Evolutionary conservation across 1,139 yeast species (phyloP).

Genomic region (Zygoascus sp.): DNA sequence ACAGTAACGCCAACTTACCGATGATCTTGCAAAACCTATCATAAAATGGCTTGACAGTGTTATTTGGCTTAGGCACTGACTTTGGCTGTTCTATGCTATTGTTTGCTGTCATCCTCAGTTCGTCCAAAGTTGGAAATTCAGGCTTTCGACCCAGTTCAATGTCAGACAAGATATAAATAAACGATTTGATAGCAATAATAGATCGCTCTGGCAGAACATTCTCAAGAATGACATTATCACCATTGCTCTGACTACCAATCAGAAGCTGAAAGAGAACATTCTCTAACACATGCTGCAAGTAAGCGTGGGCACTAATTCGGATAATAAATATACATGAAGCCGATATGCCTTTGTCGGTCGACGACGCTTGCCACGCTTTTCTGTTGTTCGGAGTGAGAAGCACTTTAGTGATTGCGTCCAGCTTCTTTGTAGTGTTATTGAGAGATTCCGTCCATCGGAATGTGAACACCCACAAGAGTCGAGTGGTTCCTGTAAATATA

Average conservation of each 20-base stretch:
- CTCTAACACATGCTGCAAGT: slow-evolving; percentile 74
- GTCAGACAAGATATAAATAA: slow-evolving; percentile 64
- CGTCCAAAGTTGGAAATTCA: slow-evolving; percentile 55
- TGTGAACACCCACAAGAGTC: slow-evolving; percentile 84
- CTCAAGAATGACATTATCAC: slow-evolving; percentile 46
- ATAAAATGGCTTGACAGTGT: slow-evolving; percentile 41
- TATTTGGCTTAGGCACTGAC: slow-evolving; percentile 19
- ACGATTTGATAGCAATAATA: slow-evolving; percentile 65
- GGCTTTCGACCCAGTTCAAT: slow-evolving; percentile 56
- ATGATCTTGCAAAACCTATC: slow-evolving; percentile 71
- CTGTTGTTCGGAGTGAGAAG: slow-evolving; percentile 44
- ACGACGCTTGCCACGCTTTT: slow-evolving; percentile 58
- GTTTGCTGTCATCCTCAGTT: slow-evolving; percentile 12
- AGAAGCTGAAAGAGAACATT: slow-evolving; percentile 59
- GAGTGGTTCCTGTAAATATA: slow-evolving; percentile 59
- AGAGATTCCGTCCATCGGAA: slow-evolving; percentile 84
- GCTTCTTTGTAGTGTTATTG: slow-evolving; percentile 73
- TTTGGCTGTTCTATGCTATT: slow-evolving; percentile 9
- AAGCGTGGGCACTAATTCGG: slow-evolving; percentile 72
- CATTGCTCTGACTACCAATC: slow-evolving; percentile 8
- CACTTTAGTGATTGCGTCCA: slow-evolving; percentile 53
- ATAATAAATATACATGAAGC: slow-evolving; percentile 66
- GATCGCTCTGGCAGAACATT: slow-evolving; percentile 64
- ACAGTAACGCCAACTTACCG: slow-evolving; percentile 50
- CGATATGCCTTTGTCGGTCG: slow-evolving; percentile 50